Evolutionary conservation across 192 early-diverging fungal genomes (phyloP), one percentile per base, ranked within the genome.

Genomic region (Coemansia sp.): DNA sequence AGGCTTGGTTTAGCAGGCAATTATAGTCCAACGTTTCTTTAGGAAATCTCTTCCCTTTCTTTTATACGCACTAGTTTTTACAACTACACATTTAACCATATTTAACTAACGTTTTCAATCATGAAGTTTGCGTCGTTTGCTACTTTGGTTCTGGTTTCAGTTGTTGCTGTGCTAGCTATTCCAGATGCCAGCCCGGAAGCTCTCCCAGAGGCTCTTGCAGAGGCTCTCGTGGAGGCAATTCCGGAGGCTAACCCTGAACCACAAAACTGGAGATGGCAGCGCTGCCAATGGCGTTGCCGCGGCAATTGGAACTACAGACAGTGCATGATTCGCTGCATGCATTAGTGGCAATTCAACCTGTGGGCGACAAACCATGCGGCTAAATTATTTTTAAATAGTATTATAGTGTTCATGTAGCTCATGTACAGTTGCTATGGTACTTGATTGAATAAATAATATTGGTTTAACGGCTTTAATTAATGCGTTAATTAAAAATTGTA

Each of bases 301-400:
- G 68, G 44, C 65, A 74, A 28, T 60, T 66, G 12, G 34, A 61
- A 26, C 65, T 42, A 42, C 40, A 15, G 40, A n/a, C 15, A n/a
- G 40, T 42, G 40, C 40, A 42, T 42, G 14, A 31, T 7, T 6
- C 31, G 31, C 31, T 31, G 31, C 31, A 31, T 31, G 31, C 31
- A 7, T 31, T 31, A 7, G 31, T 1, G 31, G 31, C 6, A 31
- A 31, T 7, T 31, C 31, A 31, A 31, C 31, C 31, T 5, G 31
- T 7, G 6, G 6, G 6, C 31, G 6, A 31, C 31, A 31, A 31
- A 31, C 31, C 31, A 31, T 31, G 31, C 1, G 5, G 31, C 31
- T 7, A 5, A 31, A 31, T 31, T 31, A 31, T 31, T 31, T 31
- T 31, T 31, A 5, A 28, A 31, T 31, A 31, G 31, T 7, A 31